Conservation (phyloP, 1,284 basidiomycete genomes). For the Ceratobasidium sp. region DNA sequence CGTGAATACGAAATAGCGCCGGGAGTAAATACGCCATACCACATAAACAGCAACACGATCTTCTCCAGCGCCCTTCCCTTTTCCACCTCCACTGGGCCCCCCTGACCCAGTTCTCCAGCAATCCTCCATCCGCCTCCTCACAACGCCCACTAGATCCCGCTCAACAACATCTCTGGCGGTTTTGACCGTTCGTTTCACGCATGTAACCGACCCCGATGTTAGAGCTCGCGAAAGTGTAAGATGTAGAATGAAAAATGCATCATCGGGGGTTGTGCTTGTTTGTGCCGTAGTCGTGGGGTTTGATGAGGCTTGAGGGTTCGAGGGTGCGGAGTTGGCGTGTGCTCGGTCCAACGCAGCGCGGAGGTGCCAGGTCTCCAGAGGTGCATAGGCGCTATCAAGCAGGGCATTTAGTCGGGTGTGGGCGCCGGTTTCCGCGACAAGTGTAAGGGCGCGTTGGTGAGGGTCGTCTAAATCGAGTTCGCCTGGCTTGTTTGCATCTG, state of each 20-base stretch:
- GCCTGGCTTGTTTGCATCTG: background rate
- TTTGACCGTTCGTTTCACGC: slow-evolving; percentile 68
- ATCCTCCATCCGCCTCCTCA: slow-evolving; percentile 85
- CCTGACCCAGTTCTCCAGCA: slow-evolving; percentile 66
- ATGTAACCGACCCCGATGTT: slow-evolving; percentile 73
- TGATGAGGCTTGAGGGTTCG: slow-evolving; percentile 11
- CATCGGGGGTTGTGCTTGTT: slow-evolving; percentile 84
- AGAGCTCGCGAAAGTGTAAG: slow-evolving; percentile 78
- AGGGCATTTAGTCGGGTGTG: slow-evolving; percentile 15
- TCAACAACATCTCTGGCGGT: slow-evolving; percentile 80
- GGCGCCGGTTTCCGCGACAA: slow-evolving; percentile 19
- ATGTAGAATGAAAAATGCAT: slow-evolving; percentile 94
- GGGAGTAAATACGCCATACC: slow-evolving; percentile 62
- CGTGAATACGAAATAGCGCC: slow-evolving; percentile 3
- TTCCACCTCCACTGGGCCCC: slow-evolving; percentile 61
- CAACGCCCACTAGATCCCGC: slow-evolving; percentile 78
- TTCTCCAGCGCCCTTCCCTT: slow-evolving; percentile 81
- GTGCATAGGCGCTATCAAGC: slow-evolving; percentile 79
- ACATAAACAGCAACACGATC: slow-evolving; percentile 77
- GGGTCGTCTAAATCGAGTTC: slow-evolving; percentile 49
- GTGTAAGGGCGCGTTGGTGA: slow-evolving; percentile 19
- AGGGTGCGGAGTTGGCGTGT: slow-evolving; percentile 56
- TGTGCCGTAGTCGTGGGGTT: slow-evolving; percentile 48
- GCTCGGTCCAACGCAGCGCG: slow-evolving; percentile 86
- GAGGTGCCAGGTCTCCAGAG: slow-evolving; percentile 93